Evolutionary conservation across 2,329 filamentous ascomycete species (phyloP), one percentile per base, ranked within the genome.

Genomic region (Aspergillus flavus): DNA sequence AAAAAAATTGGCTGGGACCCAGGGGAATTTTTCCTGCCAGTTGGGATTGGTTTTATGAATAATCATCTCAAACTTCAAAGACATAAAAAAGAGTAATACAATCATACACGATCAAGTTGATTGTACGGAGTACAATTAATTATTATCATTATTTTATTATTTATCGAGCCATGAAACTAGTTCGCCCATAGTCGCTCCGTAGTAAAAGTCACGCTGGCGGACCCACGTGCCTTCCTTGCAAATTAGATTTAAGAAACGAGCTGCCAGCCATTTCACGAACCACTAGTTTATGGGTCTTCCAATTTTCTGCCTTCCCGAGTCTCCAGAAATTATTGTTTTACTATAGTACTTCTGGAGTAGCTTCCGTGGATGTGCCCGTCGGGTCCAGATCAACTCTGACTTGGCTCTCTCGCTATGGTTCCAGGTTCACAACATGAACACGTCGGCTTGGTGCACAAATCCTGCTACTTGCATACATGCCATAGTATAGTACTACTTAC

Each of bases 201-300:
- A 52, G 28, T 52, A 11, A 52, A 48, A 52, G 48, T 52, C 48
- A 32, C 48, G 9, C 28, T 30, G 26, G 57, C 34, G 50, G 65
- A 45, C 63, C 63, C 63, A 66, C 63, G 61, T 61, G 63, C 60
- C 50, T 59, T 65, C 63, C 65, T 63, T 67, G 58, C 63, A 67
- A 65, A 67, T 67, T 57, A 65, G 58, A 61, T 62, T 61, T 46
- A 64, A 55, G 62, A 50, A 63, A 48, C 28, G 39, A 53, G 32
- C 43, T 62, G 60, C 56, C 62, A 65, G 53, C 60, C 57, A 53
- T 58, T 46, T 50, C 57, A 65, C 56, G 61, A 65, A 65, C 63
- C 61, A 63, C 65, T 67, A 65, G 63, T 63, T 63, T 63, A 61
- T 63, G 65, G 63, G 61, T 65, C 60, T 41, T 28, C n/a, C 36